Percentiles rank a stretch among this genome's conserved stretches.
Evolutionary conservation across 176 grass and related monocot species (phyloP).

Genomic region (Luzula sylvatica): DNA sequence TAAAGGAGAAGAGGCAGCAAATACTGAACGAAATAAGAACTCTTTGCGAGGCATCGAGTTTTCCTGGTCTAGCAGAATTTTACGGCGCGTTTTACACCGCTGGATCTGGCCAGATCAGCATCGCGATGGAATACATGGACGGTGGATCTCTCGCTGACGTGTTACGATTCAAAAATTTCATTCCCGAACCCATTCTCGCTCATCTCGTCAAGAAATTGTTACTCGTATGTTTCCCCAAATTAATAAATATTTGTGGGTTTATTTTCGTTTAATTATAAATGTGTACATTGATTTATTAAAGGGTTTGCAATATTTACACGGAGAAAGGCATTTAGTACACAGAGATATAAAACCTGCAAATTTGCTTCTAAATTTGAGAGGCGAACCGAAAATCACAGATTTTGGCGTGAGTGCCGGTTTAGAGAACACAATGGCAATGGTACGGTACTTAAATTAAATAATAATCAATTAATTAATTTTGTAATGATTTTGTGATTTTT

Average conservation of each 20-base stretch:
- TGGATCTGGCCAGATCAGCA: conserved; percentile 89
- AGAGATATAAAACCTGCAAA: conserved; percentile 99
- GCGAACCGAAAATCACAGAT: conserved; percentile 80
- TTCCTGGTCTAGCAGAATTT: conserved; percentile 80
- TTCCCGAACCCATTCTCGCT: conserved; percentile 77
- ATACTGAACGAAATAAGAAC: conserved; percentile 96
- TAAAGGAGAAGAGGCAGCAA: conserved; percentile 91
- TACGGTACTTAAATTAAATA: conserved; percentile 28
- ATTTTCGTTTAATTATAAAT: too few species aligned
- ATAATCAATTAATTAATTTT: conserved; percentile 16
- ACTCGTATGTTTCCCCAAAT: conserved; percentile 48
- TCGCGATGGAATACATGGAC: conserved; percentile 97
- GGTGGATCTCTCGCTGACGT: conserved; percentile 90
- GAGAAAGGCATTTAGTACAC: conserved; percentile 82
- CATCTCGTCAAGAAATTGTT: conserved; percentile 68
- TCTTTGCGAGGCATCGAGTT: conserved; percentile 78
- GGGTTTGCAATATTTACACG: conserved; percentile 85
- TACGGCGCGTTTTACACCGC: conserved; percentile 93
- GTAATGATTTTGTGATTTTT: conserved; percentile 14
- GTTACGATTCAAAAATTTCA: conserved; percentile 56
- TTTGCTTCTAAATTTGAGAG: conserved; percentile 86
- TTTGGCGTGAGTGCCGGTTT: conserved; percentile 89
- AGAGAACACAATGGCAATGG: conserved; percentile 95
- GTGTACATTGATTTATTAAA: conserved; percentile 11
- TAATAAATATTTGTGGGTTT: too few species aligned